Evolutionary conservation across 2,329 filamentous ascomycete genomes (phyloP), one percentile per base, ranked within the genome.

Genomic region (Xylariales sp.): DNA sequence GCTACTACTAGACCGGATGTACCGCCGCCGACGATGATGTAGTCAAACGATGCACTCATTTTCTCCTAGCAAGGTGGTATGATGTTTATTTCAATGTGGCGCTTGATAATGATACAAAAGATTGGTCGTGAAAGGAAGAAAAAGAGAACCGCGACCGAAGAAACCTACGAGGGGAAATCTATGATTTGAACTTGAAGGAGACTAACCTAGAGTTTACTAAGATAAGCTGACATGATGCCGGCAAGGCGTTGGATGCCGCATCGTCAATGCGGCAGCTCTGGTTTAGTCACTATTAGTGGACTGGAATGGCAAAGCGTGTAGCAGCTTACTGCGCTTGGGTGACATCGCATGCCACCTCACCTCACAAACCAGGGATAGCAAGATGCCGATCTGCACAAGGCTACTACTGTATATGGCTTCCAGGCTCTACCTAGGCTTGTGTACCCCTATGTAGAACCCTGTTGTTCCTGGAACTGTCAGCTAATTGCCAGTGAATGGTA

Each of bases 11-110:
- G 80, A n/a, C 84, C 83, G 28, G 83, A 80, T 2, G 83, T 85
- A 16, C 84, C 83, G n/a, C 83, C 83, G 39, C 84, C 83, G n/a
- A 84, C 81, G 57, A 85, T 77, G 66, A 85, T 74, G 72, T 83
- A 85, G 74, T 85, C 82, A 76, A 81, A 84, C 3, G 66, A 72
- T 71, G 65, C 69, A 70, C 62, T 71, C 71, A 72, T 72, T 63
- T 61, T 67, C 5, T 41, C 12, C 12, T 46, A 28, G 7, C 3
- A 5, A 43, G 10, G 9, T 34, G 23, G 23, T 23, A 23, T 23
- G 23, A 23, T 23, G 23, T 23, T 23, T 23, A 4, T 62, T 55
- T 39, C 12, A 28, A 52, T 36, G 52, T 39, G 7, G 32, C 16
- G 9, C 43, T 50, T 65, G 43, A 14, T 14, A 36, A 14, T 48